Evolutionary conservation across 768 basidiomycete species (phyloP).

Genomic region (Hygrophoropsis aurantiaca): DNA sequence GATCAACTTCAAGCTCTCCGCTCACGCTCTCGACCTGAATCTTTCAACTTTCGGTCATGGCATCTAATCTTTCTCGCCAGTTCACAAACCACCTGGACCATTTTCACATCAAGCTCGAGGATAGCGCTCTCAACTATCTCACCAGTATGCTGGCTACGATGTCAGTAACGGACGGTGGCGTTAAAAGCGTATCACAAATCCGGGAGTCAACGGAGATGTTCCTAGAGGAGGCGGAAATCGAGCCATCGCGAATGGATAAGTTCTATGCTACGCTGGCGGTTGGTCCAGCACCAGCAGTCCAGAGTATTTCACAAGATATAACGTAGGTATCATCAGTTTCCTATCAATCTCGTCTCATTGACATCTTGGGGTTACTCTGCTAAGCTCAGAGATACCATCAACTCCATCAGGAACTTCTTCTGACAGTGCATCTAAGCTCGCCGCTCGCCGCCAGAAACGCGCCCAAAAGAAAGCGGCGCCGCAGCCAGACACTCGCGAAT

Average conservation of each 20-base stretch:
- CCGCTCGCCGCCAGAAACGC: constrained; percentile 10
- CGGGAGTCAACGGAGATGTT: constrained; percentile 12
- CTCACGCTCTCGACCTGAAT: no score
- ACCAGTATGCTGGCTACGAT: constrained; percentile 8
- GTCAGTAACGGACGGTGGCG: constrained; percentile 3
- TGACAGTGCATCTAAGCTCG: neutral
- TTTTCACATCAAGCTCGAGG: constrained; percentile 8
- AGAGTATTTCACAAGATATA: neutral
- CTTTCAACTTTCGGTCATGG: no score
- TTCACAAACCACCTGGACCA: constrained; percentile 6
- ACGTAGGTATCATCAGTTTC: neutral
- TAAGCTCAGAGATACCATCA: no score
- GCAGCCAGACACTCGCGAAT: neutral
- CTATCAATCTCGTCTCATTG: no score
- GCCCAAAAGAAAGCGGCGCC: constrained; percentile 9
- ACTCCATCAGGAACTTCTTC: no score
- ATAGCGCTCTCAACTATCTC: constrained; percentile 10
- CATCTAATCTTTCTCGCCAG: neutral
- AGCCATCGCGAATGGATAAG: constrained; percentile 6
- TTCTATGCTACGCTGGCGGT: constrained; percentile 6
- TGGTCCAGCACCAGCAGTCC: neutral
- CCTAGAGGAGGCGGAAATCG: constrained; percentile 8
- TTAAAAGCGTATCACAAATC: neutral
- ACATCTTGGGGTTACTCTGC: no score
- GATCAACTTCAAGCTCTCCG: no score